These are phyloP conservation scores for Microbotryum lychnidis-dioicae DNA, from an alignment of 1,284 basidiomycete species.

Conservation along the genomic window DNA sequence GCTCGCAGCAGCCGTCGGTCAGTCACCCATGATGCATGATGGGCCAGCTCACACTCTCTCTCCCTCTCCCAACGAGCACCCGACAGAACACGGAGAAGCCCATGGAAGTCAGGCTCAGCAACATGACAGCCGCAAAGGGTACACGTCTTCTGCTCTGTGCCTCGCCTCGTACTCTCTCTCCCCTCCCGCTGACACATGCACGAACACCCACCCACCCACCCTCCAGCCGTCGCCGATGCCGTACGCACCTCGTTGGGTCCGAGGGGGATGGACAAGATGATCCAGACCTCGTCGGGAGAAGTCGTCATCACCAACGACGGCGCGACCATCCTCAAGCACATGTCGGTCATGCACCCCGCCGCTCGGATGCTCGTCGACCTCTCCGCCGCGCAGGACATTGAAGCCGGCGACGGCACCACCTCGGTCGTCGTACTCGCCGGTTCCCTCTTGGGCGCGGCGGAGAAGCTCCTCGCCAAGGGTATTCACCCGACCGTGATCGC, in stretches of 20 bases:
- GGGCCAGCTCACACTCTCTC: conserved; percentile 21
- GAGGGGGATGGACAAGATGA: conserved; percentile 93
- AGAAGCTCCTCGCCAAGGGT: conserved; percentile 91
- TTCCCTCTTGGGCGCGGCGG: conserved; percentile 82
- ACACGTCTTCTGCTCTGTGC: not conserved
- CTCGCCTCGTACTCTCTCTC: not conserved
- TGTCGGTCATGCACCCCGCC: conserved; percentile 95
- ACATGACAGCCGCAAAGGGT: conserved; percentile 95
- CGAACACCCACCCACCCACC: not conserved
- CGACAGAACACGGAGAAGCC: conserved; percentile 61
- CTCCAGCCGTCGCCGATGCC: conserved; percentile 87
- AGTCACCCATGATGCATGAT: conserved; percentile 43
- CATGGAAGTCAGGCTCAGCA: conserved; percentile 86
- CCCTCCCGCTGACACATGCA: not conserved
- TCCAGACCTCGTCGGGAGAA: conserved; percentile 93
- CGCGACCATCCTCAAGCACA: conserved; percentile 94
- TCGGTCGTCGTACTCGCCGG: conserved; percentile 96
- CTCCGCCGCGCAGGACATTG: conserved; percentile 95
- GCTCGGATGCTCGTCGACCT: conserved; percentile 99
- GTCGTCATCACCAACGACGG: conserved; percentile 99
- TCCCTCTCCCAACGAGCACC: conserved; percentile 4
- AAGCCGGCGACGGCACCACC: conserved; percentile 99
- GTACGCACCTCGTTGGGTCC: conserved; percentile 95
- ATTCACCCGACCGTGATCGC: conserved; percentile 98
- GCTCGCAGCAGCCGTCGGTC: conserved; percentile 23